Evolutionary conservation across 495 filamentous ascomycete species (phyloP).

Genomic region (Daldinia concentrica): DNA sequence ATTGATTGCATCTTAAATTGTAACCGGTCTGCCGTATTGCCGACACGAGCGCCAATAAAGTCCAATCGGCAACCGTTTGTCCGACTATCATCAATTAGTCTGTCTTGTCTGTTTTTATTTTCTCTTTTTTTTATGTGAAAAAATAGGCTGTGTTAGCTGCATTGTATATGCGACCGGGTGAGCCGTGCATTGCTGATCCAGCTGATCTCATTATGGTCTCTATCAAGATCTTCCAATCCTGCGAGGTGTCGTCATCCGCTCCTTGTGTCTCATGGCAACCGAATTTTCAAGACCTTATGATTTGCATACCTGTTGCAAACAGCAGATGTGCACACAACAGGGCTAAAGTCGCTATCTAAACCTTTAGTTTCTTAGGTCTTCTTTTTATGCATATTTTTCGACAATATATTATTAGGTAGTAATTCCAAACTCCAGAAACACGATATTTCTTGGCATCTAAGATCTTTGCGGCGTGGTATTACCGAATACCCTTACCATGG

Average conservation of each 20-base stretch:
- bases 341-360: background rate
- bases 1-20: background rate
- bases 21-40: background rate
- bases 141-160: background rate
- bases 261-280: background rate
- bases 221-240: background rate
- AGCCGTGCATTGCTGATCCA: conserved; percentile 7
- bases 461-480: conserved; percentile 4
- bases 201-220: background rate
- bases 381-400: no score
- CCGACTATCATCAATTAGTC: background rate
- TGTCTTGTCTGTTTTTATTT: background rate
- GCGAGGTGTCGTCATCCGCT: background rate
- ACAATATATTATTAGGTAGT: no score
- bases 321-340: background rate
- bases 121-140: background rate
- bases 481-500: background rate
- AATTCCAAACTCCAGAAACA: background rate
- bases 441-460: conserved; percentile 1
- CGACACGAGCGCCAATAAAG: background rate
- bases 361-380: background rate
- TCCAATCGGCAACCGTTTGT: background rate
- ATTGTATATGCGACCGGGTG: background rate
- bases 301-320: background rate
- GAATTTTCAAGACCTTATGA: background rate